These are phyloP conservation scores for Aeminium ludgeri DNA, from an alignment of 495 filamentous ascomycete species.

Conservation along the genomic window DNA sequence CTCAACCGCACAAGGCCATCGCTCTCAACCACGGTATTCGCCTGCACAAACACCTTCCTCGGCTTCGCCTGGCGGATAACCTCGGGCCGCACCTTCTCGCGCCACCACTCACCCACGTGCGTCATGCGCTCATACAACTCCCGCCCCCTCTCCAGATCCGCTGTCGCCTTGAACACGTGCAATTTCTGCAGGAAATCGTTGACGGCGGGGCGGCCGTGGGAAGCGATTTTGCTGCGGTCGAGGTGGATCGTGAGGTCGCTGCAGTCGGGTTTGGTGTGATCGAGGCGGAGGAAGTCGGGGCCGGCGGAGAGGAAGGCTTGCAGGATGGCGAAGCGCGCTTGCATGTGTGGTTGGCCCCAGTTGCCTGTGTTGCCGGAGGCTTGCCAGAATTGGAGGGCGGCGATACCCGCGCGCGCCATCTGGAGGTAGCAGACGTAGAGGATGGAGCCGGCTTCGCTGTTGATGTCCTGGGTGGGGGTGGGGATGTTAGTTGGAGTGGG, in stretches of 20 bases:
- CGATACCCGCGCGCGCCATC: constrained; percentile 81
- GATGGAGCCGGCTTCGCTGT: constrained; percentile 64
- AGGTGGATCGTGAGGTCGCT: constrained; percentile 64
- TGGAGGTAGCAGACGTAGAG: constrained; percentile 71
- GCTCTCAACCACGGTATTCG: constrained; percentile 57
- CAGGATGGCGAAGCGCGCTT: constrained; percentile 84
- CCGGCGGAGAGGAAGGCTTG: constrained; percentile 74
- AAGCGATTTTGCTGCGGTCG: constrained; percentile 68
- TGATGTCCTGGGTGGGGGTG: constrained; percentile 33
- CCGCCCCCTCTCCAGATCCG: constrained; percentile 57
- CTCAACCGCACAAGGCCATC: constrained; percentile 52
- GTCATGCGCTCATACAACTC: constrained; percentile 74
- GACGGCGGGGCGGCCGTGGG: constrained; percentile 46
- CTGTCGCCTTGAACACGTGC: constrained; percentile 83
- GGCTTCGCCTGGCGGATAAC: constrained; percentile 79
- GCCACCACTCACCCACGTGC: constrained; percentile 65
- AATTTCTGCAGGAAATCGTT: constrained; percentile 81
- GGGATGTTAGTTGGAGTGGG: background rate
- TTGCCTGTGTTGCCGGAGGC: constrained; percentile 23
- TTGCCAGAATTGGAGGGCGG: constrained; percentile 78
- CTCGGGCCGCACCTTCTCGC: constrained; percentile 52
- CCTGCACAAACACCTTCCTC: constrained; percentile 90
- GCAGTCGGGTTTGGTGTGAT: constrained; percentile 56
- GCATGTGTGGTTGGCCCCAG: constrained; percentile 63
- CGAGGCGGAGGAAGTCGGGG: constrained; percentile 63